phyloP scores from a whole-genome alignment of 2,329 filamentous ascomycete species.

The Phaeosphaeria sp. region DNA sequence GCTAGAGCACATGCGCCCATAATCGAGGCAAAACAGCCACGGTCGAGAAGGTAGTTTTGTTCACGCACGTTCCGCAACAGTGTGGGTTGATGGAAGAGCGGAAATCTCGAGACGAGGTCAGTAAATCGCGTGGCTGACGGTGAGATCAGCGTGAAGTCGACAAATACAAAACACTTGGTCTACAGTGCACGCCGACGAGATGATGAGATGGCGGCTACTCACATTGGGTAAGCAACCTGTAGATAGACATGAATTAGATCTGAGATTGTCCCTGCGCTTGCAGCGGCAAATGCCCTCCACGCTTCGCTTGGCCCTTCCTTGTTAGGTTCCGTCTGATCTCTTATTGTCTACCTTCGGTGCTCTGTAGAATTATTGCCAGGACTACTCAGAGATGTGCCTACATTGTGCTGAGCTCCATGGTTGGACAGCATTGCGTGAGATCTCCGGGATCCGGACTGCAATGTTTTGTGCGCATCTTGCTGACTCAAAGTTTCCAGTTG shows the following conservation, averaged over 20 bases:
- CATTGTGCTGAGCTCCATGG: not conserved
- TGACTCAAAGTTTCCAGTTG: too few species aligned
- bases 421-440: not conserved
- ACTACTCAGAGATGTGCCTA: not conserved
- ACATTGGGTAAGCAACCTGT: slow-evolving; percentile 25
- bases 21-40: slow-evolving; percentile 3
- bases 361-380: not conserved
- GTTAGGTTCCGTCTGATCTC: not conserved
- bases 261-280: slow-evolving; percentile 58
- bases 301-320: not conserved
- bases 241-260: slow-evolving; percentile 14
- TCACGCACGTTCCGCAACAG: slow-evolving; percentile 8
- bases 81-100: slow-evolving; percentile 6
- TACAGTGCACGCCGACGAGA: not conserved
- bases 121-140: not conserved
- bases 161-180: not conserved
- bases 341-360: not conserved
- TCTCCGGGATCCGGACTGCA: not conserved
- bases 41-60: slow-evolving; percentile 4
- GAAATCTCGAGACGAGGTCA: slow-evolving; percentile 1
- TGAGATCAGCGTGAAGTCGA: not conserved
- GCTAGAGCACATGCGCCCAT: slow-evolving; percentile 15
- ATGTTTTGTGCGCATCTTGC: not conserved
- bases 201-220: not conserved
- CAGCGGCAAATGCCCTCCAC: slow-evolving; percentile 41